Evolutionary conservation across 2,329 filamentous ascomycete species (phyloP).

Genomic region (Colletotrichum trifolii): DNA sequence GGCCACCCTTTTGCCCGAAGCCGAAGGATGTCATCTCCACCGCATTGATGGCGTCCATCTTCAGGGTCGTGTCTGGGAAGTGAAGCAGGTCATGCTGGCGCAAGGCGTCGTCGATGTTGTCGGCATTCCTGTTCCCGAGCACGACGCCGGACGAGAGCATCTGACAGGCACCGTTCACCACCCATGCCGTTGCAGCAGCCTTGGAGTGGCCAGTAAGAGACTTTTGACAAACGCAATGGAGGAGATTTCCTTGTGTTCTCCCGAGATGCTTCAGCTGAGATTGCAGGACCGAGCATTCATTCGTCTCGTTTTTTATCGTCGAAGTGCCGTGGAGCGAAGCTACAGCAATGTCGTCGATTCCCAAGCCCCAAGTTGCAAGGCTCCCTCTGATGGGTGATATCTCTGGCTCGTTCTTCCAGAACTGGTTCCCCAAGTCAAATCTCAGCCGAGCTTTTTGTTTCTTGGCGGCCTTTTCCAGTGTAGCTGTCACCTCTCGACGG

Average conservation of each 20-base stretch:
- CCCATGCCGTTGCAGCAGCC: conserved; percentile 49
- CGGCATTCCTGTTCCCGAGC: conserved; percentile 50
- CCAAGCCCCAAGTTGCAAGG: conserved; percentile 49
- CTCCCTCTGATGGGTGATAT: conserved; percentile 49
- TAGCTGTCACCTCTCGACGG: conserved; percentile 20
- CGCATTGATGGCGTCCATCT: conserved; percentile 45
- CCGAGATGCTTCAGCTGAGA: conserved; percentile 49
- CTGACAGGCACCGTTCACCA: conserved; percentile 52
- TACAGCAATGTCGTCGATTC: conserved; percentile 50
- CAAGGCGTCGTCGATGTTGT: conserved; percentile 48
- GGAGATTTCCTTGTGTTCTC: conserved; percentile 45
- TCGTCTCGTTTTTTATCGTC: conserved; percentile 51
- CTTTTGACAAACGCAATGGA: conserved; percentile 50
- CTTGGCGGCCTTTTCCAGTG: conserved; percentile 36
- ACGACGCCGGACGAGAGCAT: conserved; percentile 46
- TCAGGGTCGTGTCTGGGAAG: conserved; percentile 44
- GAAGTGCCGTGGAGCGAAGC: conserved; percentile 54
- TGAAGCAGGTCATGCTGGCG: conserved; percentile 45
- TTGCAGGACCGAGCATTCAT: conserved; percentile 50
- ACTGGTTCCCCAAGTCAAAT: conserved; percentile 43
- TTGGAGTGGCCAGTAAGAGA: conserved; percentile 51
- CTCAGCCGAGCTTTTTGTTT: conserved; percentile 39
- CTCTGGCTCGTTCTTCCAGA: conserved; percentile 41
- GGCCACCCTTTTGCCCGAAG: conserved; percentile 56
- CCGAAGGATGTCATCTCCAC: conserved; percentile 55